phyloP scores from a whole-genome alignment of 768 basidiomycete genomes.

The Leccinum pellstonianum region DNA sequence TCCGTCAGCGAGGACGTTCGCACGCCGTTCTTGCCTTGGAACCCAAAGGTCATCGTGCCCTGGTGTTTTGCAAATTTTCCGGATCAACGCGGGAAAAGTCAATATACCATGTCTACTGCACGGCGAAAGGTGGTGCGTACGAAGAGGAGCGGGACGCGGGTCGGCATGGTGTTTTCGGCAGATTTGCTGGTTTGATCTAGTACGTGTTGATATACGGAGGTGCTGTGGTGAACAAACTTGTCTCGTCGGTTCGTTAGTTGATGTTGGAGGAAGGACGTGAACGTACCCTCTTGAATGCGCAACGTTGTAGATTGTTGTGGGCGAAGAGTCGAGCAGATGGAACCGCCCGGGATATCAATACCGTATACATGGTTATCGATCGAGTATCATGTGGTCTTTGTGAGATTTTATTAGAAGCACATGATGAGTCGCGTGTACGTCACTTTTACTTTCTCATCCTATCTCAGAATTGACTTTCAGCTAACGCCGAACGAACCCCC shows the following conservation, averaged over 20 bases:
- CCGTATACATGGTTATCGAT: not conserved
- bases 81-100: not conserved
- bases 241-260: not conserved
- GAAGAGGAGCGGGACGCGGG: slow-evolving; percentile 30
- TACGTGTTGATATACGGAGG: not conserved
- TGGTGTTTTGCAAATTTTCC: not conserved
- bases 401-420: not conserved
- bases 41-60: slow-evolving; percentile 52
- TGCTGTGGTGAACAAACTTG: not conserved
- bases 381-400: not conserved
- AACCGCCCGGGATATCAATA: not conserved
- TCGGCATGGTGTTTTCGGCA: slow-evolving; percentile 17
- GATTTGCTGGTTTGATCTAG: not conserved
- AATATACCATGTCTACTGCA: not conserved
- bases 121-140: slow-evolving; percentile 8
- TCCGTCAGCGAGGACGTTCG: slow-evolving; percentile 36
- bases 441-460: not conserved
- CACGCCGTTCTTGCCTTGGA: slow-evolving; percentile 40
- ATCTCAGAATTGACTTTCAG: not conserved
- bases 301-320: not conserved
- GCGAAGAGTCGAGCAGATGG: not conserved
- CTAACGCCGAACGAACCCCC: not conserved
- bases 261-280: not conserved
- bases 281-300: not conserved
- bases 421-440: not conserved